Base-by-base conservation (phyloP, 208 protist genomes). In the Leishmania martiniquensis region DNA sequence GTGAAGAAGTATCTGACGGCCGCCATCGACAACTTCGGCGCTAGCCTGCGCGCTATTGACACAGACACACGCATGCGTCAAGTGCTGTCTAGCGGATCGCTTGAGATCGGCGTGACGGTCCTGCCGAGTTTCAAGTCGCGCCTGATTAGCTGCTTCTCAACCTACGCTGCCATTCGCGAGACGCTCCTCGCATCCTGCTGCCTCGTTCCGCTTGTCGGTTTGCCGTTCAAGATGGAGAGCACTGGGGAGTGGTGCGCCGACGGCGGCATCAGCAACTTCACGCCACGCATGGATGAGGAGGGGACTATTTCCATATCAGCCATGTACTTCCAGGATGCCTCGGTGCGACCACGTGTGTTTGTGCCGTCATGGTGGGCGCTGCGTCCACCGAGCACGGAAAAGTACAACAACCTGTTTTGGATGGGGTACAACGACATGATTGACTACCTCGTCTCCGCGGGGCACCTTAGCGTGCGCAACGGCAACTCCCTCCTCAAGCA, bases 381-480 rank as follows among this genome's bases (percentile, higher is more conserved):
- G 45, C 83, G 72, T 6, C 93, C 93, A 5, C 91, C 93, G 2
- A 81, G 74, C 65, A 69, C 71, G 6, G 62, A 79, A n/a, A 75
- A 89, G 62, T 88, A 91, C 69, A 57, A 79, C 20, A 90, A 91
- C 42, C 77, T 97, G 10, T 97, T 97, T 77, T 83, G 82, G 73
- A 85, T 94, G 71, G 93, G 93, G 13, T 95, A 97, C 78, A 94
- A 93, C 51, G 91, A 95, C 79, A 91, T 89, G 85, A 89, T 95
- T 76, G 88, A 93, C 73, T 89, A 81, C 66, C 83, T 97, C 15
- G 87, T 93, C 47, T 42, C 73, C 20, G 77, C 85, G 51, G 82
- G 72, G 1, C 72, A 83, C n/a, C 75, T 94, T 10, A 74, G 63
- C 57, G 29, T 63, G 49, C 37, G 77, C 12, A 57, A 83, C 32